phyloP scores from a whole-genome alignment of 2,329 filamentous ascomycete species.

The Alternaria gansuensis region DNA sequence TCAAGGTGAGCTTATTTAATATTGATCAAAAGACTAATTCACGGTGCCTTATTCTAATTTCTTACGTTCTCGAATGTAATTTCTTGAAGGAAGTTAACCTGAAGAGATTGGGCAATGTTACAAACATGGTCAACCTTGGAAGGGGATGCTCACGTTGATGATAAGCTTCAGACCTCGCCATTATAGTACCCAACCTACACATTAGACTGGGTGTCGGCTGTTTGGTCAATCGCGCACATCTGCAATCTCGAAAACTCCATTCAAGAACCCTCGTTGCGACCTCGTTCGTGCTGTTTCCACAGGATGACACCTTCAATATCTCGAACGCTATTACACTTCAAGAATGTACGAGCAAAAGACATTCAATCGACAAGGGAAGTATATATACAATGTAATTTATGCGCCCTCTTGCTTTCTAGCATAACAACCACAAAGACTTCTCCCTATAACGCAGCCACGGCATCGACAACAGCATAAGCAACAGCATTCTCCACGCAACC shows the following conservation, averaged over 20 bases:
- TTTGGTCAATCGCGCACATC: neutral
- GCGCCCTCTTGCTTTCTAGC: neutral
- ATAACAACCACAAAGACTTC: neutral
- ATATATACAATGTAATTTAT: neutral
- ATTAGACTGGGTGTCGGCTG: neutral
- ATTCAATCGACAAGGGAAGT: neutral
- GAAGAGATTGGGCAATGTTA: neutral
- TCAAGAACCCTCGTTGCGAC: neutral
- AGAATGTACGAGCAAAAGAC: neutral
- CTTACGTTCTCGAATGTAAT: neutral
- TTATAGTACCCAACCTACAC: neutral
- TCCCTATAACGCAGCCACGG: neutral
- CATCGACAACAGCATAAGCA: neutral
- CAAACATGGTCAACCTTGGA: neutral
- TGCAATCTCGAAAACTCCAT: neutral
- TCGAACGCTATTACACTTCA: neutral
- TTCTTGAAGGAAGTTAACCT: neutral
- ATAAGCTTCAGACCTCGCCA: neutral
- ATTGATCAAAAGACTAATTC: neutral
- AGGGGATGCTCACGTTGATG: neutral
- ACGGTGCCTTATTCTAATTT: neutral
- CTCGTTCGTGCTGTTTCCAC: neutral
- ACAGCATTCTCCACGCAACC: neutral
- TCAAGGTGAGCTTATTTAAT: constrained; percentile 10
- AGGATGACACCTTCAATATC: neutral